Evolutionary conservation across 192 early-diverging fungal species (phyloP), one percentile per base, ranked within the genome.

Genomic region (Gaertneriomyces sp.): DNA sequence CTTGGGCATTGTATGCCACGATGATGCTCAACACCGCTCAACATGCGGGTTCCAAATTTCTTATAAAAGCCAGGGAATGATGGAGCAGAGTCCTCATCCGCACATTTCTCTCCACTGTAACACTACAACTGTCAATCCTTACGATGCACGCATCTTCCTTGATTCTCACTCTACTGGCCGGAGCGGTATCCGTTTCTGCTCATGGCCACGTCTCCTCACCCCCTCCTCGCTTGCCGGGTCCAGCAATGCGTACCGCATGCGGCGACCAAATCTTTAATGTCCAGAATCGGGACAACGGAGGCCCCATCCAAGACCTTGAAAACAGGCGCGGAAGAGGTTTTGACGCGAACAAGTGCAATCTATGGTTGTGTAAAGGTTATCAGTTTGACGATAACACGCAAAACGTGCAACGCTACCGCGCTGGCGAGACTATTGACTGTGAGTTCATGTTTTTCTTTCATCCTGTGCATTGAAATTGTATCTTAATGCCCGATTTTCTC

Each of bases 331-430:
- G 33, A 20, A 9, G 20, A 5, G 50, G 33, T 40, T 63, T 63
- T 41, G 33, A 63, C 47, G 8, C 61, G 2, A 11, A 1, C 47
- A 42, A 17, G 20, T 63, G 61, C 47, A 63, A 63, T 42, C 46
- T 63, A 11, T 63, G 61, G 61, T 51, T 63, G 49, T 63, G 61
- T 38, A 63, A 63, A 52, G 61, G 61, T 14, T 63, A 51, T 42
- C 61, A 63, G 40, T 19, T 53, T 16, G 61, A 5, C 50, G 61
- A 63, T 42, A 63, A 52, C 47, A 11, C 25, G 25, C 17, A n/a
- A 12, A 14, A 17, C 45, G 2, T 63, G 6, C 45, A 63, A 53
- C 16, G 39, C 10, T 63, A 38, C 46, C 33, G 19, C 19, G 20
- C 61, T 7, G 61, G 61, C 40, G 49, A 63, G 25, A 33, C 25